Evolutionary conservation across 768 basidiomycete genomes (phyloP).

Genomic region (Russula abietina): DNA sequence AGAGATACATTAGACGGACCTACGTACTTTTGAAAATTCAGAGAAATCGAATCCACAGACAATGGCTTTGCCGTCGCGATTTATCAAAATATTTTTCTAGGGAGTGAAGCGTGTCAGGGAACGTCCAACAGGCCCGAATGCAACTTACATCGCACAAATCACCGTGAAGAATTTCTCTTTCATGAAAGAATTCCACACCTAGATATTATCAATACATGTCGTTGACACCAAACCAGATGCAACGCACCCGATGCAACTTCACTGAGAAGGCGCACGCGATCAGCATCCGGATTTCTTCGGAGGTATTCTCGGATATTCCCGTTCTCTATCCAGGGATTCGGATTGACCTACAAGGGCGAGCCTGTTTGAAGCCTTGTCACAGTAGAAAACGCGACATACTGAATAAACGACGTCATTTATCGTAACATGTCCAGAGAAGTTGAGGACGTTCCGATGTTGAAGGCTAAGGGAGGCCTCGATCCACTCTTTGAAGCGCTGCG

Average conservation of each 20-base stretch:
- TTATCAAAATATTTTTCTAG: constrained; percentile 43
- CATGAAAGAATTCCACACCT: constrained; percentile 22
- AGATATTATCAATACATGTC: constrained; percentile 1
- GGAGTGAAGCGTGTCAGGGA: background rate
- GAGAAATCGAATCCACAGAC: constrained; percentile 45
- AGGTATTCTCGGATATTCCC: constrained; percentile 38
- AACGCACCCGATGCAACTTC: constrained; percentile 36
- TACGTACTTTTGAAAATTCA: constrained; percentile 4
- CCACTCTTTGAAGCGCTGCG: constrained; percentile 40
- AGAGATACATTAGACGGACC: background rate
- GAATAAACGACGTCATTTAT: constrained; percentile 27
- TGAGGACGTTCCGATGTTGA: constrained; percentile 37
- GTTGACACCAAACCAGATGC: constrained; percentile 6
- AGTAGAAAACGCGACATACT: background rate
- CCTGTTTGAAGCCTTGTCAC: background rate
- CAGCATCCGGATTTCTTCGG: constrained; percentile 29
- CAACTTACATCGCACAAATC: constrained; percentile 26
- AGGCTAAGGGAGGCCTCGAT: constrained; percentile 40
- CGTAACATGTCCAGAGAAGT: constrained; percentile 35
- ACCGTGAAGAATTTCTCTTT: constrained; percentile 22
- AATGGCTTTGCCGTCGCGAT: constrained; percentile 34
- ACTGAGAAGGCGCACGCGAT: constrained; percentile 36
- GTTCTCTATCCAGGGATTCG: constrained; percentile 43
- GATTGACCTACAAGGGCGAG: constrained; percentile 35
- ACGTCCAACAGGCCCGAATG: background rate